A percentile compares a stretch with the other conserved stretches of the same genome.
These are phyloP conservation scores for Irpex rosettiformis DNA, from an alignment of 1,284 basidiomycete species.

Conservation along the genomic window DNA sequence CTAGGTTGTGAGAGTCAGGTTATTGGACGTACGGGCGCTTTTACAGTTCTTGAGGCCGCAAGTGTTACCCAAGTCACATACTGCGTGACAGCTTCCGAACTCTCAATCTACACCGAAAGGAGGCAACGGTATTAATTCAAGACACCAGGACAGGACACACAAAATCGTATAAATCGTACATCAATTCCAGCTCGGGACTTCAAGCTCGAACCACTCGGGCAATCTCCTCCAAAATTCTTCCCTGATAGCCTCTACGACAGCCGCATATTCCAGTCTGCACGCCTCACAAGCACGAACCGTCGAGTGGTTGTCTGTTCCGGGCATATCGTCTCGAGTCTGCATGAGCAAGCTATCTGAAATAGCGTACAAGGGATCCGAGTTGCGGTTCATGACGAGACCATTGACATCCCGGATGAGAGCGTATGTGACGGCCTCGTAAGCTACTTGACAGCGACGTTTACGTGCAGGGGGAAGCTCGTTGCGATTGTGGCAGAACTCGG, in stretches of 20 bases:
- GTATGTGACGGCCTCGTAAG: constrained; percentile 68
- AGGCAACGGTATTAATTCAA: too few species aligned
- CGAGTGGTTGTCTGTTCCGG: constrained; percentile 37
- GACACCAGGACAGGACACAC: too few species aligned
- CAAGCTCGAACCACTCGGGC: constrained; percentile 63
- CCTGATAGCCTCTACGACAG: constrained; percentile 51
- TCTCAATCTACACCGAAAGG: too few species aligned
- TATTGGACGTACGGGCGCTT: too few species aligned
- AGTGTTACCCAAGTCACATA: too few species aligned
- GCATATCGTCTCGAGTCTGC: constrained; percentile 49
- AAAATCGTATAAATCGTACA: neutral
- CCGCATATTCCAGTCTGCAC: constrained; percentile 57
- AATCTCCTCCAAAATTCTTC: constrained; percentile 62
- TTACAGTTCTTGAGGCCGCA: too few species aligned
- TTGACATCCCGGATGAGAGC: constrained; percentile 69
- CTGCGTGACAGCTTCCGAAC: too few species aligned
- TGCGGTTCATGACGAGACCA: constrained; percentile 60
- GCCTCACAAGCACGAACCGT: constrained; percentile 59
- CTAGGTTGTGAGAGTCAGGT: too few species aligned
- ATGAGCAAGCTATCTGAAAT: constrained; percentile 62
- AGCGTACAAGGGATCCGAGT: constrained; percentile 64
- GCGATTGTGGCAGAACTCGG: constrained; percentile 45
- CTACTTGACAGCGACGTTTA: constrained; percentile 57
- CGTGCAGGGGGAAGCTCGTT: constrained; percentile 39
- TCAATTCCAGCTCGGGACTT: constrained; percentile 48